Conservation (phyloP, 2,329 filamentous ascomycete species). For the Fusarium stilboides region DNA sequence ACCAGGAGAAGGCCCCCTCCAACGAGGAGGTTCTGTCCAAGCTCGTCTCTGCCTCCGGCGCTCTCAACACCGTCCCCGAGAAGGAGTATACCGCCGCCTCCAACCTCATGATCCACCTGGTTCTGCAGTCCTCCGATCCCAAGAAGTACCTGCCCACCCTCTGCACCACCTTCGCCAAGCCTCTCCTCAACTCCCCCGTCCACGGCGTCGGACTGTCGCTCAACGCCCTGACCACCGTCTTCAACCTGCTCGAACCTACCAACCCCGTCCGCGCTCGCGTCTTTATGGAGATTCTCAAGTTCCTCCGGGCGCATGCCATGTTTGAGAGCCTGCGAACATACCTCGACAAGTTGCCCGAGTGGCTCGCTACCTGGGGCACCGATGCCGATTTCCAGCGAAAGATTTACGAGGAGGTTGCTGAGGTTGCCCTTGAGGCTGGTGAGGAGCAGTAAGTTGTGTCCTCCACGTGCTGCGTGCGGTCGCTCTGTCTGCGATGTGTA, state of each 20-base stretch:
- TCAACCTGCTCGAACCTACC: conserved; percentile 88
- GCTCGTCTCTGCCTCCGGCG: conserved; percentile 83
- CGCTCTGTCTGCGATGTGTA: conserved; percentile 2
- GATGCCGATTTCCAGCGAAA: conserved; percentile 87
- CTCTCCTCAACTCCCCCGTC: conserved; percentile 86
- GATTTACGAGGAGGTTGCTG: conserved; percentile 85
- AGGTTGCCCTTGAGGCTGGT: conserved; percentile 83
- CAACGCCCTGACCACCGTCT: conserved; percentile 92
- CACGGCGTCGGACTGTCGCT: conserved; percentile 90
- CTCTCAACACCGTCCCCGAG: conserved; percentile 89
- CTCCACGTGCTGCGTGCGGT: conserved; percentile 7
- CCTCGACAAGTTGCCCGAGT: conserved; percentile 84
- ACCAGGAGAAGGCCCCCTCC: conserved; percentile 75
- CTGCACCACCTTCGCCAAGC: conserved; percentile 90
- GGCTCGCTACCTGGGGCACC: conserved; percentile 87
- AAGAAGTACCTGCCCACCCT: conserved; percentile 89
- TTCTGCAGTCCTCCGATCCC: conserved; percentile 86
- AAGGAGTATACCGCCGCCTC: conserved; percentile 97
- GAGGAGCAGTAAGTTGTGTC: conserved; percentile 77
- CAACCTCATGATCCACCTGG: conserved; percentile 95
- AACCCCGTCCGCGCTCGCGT: conserved; percentile 91
- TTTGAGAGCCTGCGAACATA: conserved; percentile 90
- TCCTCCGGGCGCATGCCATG: conserved; percentile 81
- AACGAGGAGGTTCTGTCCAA: conserved; percentile 92
- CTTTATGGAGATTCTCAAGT: conserved; percentile 87